Evolutionary conservation across 2,329 filamentous ascomycete species (phyloP), one percentile per base, ranked within the genome.

Genomic region (Trichoderma koningii): DNA sequence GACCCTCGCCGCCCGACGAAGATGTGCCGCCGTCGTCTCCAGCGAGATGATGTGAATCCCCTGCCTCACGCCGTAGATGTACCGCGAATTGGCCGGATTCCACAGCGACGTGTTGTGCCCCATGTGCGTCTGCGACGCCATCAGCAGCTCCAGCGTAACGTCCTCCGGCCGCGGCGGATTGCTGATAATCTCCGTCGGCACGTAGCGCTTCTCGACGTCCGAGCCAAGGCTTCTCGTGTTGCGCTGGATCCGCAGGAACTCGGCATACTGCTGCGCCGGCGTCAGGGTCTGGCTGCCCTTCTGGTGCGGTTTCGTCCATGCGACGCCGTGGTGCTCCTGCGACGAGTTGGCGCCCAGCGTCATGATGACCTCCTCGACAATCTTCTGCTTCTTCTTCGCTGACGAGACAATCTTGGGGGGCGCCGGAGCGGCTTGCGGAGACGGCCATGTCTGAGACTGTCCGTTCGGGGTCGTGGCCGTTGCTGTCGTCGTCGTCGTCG

Each of bases 1-100:
- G 4, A 99, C 88, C 71, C 93, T 91, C n/a, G 93, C 92, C 5
- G 95, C 93, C 57, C 95, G 88, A n/a, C 94, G 88, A 63, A 99
- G 85, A 78, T 98, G 89, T 17, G 93, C 89, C 15, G 93, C 92
- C 38, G 91, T 98, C 66, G 87, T 85, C 75, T 99, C 95, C 3
- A 98, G 87, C 10, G 89, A 90, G 76, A 99, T 97, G 75, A 99
- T 93, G 79, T 97, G 94, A 67, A 96, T 89, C 17, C 90, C 92
- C 70, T 95, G 86, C 51, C 95, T 85, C 67, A 96, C 86, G 71
- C 95, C 95, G 76, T 91, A 93, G 75, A 99, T 98, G 80, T 98
- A 98, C 70, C 91, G 87, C 69, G 93, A 89, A 80, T 98, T 99
- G 60, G 87, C 89, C 12, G 95, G 93, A 79, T 99, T 96, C 95